Percentiles rank a stretch among this genome's conserved stretches.
These are phyloP conservation scores for Sarocladium brachiariae DNA, from an alignment of 2,329 filamentous ascomycete genomes.

Conservation along the genomic window DNA sequence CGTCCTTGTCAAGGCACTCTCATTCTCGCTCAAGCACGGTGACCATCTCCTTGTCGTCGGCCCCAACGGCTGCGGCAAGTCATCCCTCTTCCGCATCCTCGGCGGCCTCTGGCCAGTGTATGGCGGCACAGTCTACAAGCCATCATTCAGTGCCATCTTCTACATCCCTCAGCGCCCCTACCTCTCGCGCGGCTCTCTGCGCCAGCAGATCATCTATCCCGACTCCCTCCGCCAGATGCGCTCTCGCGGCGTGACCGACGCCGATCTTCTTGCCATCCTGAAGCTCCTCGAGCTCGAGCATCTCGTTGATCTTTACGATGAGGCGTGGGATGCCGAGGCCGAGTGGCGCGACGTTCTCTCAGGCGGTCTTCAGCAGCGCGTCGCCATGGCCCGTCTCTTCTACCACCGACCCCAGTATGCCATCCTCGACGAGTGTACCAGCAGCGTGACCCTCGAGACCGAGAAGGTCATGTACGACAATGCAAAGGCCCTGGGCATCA, in stretches of 20 bases:
- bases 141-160: slow-evolving; percentile 87
- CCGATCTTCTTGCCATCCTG: slow-evolving; percentile 71
- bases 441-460: slow-evolving; percentile 87
- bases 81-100: slow-evolving; percentile 89
- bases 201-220: slow-evolving; percentile 95
- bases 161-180: slow-evolving; percentile 97
- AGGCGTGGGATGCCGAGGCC: slow-evolving; percentile 86
- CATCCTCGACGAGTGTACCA: slow-evolving; percentile 95
- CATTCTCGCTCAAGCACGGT: slow-evolving; percentile 77
- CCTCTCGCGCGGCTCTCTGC: slow-evolving; percentile 81
- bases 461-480: slow-evolving; percentile 97
- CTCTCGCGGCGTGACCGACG: slow-evolving; percentile 73
- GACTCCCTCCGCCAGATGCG: slow-evolving; percentile 85
- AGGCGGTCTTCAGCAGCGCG: slow-evolving; percentile 86
- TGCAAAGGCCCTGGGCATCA: slow-evolving; percentile 84
- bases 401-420: slow-evolving; percentile 91
- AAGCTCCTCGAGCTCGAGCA: slow-evolving; percentile 74
- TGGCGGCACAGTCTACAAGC: slow-evolving; percentile 86
- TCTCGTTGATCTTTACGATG: slow-evolving; percentile 67
- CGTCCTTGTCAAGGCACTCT: slow-evolving; percentile 76
- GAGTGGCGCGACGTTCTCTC: slow-evolving; percentile 96
- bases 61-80: slow-evolving; percentile 96
- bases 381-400: slow-evolving; percentile 93
- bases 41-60: slow-evolving; percentile 93
- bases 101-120: slow-evolving; percentile 98